Evolutionary conservation across 176 grass and related monocot species (phyloP).

Genomic region (Ananas comosus): DNA sequence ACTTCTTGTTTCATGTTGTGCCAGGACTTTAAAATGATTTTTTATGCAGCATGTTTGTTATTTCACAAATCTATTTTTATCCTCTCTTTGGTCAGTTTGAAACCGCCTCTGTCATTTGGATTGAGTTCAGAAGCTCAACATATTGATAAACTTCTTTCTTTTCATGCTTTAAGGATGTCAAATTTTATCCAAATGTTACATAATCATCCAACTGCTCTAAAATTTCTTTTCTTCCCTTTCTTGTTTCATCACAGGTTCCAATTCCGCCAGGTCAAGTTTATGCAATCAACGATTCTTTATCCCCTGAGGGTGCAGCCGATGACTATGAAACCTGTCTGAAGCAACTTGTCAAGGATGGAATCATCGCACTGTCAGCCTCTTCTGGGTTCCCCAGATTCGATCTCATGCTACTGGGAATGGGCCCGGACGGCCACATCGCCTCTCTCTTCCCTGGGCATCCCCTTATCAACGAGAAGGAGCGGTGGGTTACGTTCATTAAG

Average conservation of each 20-base stretch:
- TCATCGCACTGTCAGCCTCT: slow-evolving; percentile 34
- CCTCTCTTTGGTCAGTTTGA: neutral
- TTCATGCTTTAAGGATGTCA: neutral
- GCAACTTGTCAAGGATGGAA: slow-evolving; percentile 56
- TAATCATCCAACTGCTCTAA: neutral
- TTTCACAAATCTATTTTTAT: neutral
- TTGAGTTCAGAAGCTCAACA: neutral
- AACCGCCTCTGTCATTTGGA: neutral
- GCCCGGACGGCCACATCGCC: slow-evolving; percentile 90
- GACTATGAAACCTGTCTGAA: slow-evolving; percentile 75
- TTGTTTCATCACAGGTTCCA: slow-evolving; percentile 49
- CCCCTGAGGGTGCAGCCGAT: slow-evolving; percentile 78
- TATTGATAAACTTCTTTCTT: neutral
- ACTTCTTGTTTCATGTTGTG: no score
- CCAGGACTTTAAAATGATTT: neutral
- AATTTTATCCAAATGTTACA: neutral
- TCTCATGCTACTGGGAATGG: slow-evolving; percentile 90
- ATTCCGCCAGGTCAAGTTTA: slow-evolving; percentile 72
- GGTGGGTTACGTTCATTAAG: slow-evolving; percentile 83
- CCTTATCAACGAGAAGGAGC: slow-evolving; percentile 54
- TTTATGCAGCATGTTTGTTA: neutral
- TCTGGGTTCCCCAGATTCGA: slow-evolving; percentile 78
- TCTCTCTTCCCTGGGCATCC: slow-evolving; percentile 94
- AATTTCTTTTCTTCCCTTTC: neutral
- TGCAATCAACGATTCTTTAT: slow-evolving; percentile 87